These are phyloP conservation scores for Calophaca sinica DNA, from an alignment of 306 rosid species.

Conservation along the genomic window DNA sequence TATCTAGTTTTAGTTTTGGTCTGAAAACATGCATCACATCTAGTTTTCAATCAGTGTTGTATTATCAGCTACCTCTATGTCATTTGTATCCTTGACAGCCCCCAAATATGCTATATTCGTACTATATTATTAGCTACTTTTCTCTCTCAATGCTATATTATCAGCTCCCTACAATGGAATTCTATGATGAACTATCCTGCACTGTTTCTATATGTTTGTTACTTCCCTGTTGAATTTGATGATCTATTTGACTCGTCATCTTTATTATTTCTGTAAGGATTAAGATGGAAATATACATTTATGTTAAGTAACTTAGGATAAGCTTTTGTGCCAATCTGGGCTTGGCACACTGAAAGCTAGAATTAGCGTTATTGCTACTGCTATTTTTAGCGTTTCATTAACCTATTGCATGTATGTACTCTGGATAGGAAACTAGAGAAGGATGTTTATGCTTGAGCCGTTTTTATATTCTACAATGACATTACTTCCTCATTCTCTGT, in stretches of 20 bases:
- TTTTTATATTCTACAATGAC: slow-evolving; percentile 33
- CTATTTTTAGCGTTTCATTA: slow-evolving; percentile 32
- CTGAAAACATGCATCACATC: too few relatives aligned
- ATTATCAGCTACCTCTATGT: too few relatives aligned
- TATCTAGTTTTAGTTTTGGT: too few relatives aligned
- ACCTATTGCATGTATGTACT: slow-evolving; percentile 47
- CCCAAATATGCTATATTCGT: too few relatives aligned
- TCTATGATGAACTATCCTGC: too few relatives aligned
- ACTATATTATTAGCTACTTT: too few relatives aligned
- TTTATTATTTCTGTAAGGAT: slow-evolving; percentile 29
- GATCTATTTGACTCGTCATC: slow-evolving; percentile 11
- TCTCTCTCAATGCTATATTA: too few relatives aligned
- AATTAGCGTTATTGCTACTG: slow-evolving; percentile 29
- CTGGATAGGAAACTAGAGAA: slow-evolving; percentile 36
- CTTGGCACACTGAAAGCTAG: slow-evolving; percentile 41
- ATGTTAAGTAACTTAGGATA: slow-evolving; percentile 44
- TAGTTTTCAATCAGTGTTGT: too few relatives aligned
- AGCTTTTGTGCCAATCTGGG: slow-evolving; percentile 40
- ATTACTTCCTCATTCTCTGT: background rate
- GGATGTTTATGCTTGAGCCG: slow-evolving; percentile 27
- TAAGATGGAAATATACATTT: slow-evolving; percentile 15
- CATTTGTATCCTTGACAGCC: too few relatives aligned
- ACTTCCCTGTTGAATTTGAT: slow-evolving; percentile 15
- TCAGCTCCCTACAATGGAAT: too few relatives aligned
- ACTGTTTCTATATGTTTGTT: slow-evolving; percentile 35